These are phyloP conservation scores for Fusarium bactridioides DNA, from an alignment of 2,329 filamentous ascomycete species.

Conservation along the genomic window DNA sequence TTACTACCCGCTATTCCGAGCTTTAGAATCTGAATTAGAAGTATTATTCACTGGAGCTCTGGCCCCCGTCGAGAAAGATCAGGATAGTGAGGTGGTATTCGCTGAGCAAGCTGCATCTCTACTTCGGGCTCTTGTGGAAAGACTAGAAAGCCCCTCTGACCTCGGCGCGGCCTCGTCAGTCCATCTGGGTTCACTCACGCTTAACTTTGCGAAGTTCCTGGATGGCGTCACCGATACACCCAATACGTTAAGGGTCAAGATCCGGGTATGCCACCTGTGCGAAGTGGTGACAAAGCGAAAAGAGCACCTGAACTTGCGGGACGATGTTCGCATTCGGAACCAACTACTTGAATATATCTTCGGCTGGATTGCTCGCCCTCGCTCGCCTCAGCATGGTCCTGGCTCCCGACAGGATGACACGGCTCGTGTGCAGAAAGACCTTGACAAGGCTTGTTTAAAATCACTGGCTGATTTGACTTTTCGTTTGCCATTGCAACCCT, in stretches of 20 bases:
- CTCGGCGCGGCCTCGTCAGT: constrained; percentile 68
- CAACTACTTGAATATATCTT: constrained; percentile 74
- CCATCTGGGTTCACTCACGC: constrained; percentile 68
- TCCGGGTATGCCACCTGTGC: constrained; percentile 73
- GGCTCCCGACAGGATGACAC: constrained; percentile 64
- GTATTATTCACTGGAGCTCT: constrained; percentile 66
- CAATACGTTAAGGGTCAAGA: constrained; percentile 69
- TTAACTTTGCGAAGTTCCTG: constrained; percentile 73
- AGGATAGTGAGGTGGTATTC: constrained; percentile 70
- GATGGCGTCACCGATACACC: constrained; percentile 64
- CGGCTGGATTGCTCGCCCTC: constrained; percentile 71
- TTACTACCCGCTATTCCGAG: constrained; percentile 69
- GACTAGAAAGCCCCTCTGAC: constrained; percentile 69
- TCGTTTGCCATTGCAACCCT: constrained; percentile 70
- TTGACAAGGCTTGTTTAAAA: constrained; percentile 71
- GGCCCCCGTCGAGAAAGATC: constrained; percentile 59
- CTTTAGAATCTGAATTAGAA: constrained; percentile 71
- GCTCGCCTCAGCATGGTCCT: constrained; percentile 56
- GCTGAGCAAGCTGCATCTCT: constrained; percentile 73
- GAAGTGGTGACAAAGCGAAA: constrained; percentile 72
- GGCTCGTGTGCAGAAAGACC: constrained; percentile 66
- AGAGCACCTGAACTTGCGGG: constrained; percentile 72
- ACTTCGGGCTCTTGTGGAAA: constrained; percentile 69
- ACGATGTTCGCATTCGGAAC: constrained; percentile 74
- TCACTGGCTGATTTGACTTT: constrained; percentile 72